These are phyloP conservation scores for Trichosporon ovoides DNA, from an alignment of 1,284 basidiomycete species.

Conservation along the genomic window DNA sequence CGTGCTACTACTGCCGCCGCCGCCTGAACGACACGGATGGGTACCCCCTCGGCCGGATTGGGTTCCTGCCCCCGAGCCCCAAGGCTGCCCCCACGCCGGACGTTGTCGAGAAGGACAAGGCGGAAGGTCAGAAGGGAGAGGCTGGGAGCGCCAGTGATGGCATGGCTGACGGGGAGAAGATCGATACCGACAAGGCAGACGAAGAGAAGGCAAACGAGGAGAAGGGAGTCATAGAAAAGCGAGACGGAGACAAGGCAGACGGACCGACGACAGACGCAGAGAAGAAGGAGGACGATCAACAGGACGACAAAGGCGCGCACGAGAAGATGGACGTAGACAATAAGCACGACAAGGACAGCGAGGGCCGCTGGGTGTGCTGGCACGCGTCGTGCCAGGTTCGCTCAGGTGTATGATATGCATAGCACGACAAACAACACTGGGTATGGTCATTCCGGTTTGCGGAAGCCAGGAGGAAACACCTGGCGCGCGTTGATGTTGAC, in stretches of 20 bases:
- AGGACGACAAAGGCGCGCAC: background rate
- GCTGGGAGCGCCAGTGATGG: background rate
- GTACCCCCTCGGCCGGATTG: constrained; percentile 10
- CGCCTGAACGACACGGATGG: constrained; percentile 15
- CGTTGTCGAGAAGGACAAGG: background rate
- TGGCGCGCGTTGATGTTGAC: constrained; percentile 89
- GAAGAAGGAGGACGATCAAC: constrained; percentile 36
- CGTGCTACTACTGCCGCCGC: constrained; percentile 13
- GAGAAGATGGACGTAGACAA: background rate
- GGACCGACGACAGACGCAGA: constrained; percentile 3
- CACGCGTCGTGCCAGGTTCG: constrained; percentile 9
- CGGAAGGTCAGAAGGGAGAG: background rate
- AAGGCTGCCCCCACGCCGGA: background rate
- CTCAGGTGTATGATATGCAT: constrained; percentile 4
- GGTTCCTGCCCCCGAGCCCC: constrained; percentile 6
- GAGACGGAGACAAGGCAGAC: background rate
- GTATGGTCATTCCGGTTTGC: background rate
- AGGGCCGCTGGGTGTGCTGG: constrained; percentile 17
- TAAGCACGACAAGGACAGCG: background rate
- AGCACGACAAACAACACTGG: background rate
- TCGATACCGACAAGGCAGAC: background rate
- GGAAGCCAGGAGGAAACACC: constrained; percentile 52
- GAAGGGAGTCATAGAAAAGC: background rate
- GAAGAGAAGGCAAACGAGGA: constrained; percentile 2
- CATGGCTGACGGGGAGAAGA: constrained; percentile 36